Evolutionary conservation across 108 stramenopile species (phyloP), one percentile per base, ranked within the genome.

Genomic region (Nitzschia sp.): DNA sequence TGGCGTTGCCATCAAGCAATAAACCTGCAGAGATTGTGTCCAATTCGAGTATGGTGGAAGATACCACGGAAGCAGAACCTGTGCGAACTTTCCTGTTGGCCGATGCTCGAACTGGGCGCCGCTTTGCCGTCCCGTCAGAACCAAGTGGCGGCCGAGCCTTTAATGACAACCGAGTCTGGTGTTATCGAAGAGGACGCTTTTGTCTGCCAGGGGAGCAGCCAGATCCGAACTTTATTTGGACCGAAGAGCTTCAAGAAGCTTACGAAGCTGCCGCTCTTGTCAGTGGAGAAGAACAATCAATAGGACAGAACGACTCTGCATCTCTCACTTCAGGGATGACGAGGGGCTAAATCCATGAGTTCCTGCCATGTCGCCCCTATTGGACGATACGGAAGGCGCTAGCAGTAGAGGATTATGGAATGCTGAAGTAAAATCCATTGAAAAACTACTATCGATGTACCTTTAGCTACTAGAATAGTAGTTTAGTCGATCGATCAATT

Each of bases 171-270:
- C 81, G 93, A 11, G 75, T 78, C 11, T 94, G 93, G 93, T 94
- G 93, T 73, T 94, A 90, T 71, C 73, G 93, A 48, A 47, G 93
- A 48, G 93, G 93, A 8, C 72, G 93, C 36, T 94, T 86, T 64
- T 94, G 93, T 47, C 58, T 65, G 41, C 59, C 73, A n/a, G 85
- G 77, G 9, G 93, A 94, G 73, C 57, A 67, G 21, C 93, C 93
- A 2, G 93, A 94, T 74, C 57, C 73, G 2, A 88, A 88, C 66
- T 94, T 90, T 69, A 79, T 82, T 33, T 94, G 93, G 93, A 89
- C 80, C 0, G 83, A 84, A n/a, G 87, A 88, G 16, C 62, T 94
- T 23, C 93, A 94, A 54, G 58, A 36, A 34, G 90, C 89, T 5
- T 94, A 94, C 63, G 84, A 77, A 36, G 74, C 77, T 1, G n/a